Evolutionary conservation across 306 rosid genomes (phyloP).

Genomic region (Cicer pinnatifidum): DNA sequence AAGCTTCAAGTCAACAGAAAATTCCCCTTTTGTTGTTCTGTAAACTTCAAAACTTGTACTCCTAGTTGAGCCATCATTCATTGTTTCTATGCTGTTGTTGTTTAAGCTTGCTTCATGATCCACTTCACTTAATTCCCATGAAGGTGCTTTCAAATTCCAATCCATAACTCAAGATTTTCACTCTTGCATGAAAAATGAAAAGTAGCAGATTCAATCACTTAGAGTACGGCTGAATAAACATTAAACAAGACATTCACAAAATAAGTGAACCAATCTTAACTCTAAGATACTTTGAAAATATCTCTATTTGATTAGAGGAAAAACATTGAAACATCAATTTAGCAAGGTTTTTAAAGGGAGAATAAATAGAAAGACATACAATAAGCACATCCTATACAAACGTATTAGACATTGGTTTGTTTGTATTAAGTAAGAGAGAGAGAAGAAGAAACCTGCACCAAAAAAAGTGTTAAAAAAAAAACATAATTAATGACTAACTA

Average conservation of each 20-base stretch:
- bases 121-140: conserved; percentile 81
- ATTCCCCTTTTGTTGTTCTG: conserved; percentile 56
- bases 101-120: conserved; percentile 55
- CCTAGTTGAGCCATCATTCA: conserved; percentile 57
- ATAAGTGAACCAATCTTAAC: neutral
- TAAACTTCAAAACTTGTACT: conserved; percentile 53
- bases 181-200: conserved; percentile 49
- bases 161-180: conserved; percentile 62
- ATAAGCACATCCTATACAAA: conserved; percentile 27
- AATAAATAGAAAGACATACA: conserved; percentile 24
- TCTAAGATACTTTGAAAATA: neutral
- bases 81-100: conserved; percentile 57
- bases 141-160: conserved; percentile 80
- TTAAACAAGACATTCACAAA: conserved; percentile 4
- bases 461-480: conserved; percentile 21
- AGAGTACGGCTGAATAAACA: neutral
- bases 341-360: conserved; percentile 18
- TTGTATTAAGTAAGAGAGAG: conserved; percentile 41
- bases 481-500: conserved; percentile 42
- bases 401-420: conserved; percentile 39
- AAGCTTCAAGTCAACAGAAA: conserved; percentile 91
- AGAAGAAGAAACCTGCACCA: conserved; percentile 33
- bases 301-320: neutral
- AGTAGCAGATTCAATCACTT: neutral
- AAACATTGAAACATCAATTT: neutral